Percentiles rank a stretch among this genome's conserved stretches.
Conservation (phyloP, 441 rosid species). For the Geranium incanum region DNA sequence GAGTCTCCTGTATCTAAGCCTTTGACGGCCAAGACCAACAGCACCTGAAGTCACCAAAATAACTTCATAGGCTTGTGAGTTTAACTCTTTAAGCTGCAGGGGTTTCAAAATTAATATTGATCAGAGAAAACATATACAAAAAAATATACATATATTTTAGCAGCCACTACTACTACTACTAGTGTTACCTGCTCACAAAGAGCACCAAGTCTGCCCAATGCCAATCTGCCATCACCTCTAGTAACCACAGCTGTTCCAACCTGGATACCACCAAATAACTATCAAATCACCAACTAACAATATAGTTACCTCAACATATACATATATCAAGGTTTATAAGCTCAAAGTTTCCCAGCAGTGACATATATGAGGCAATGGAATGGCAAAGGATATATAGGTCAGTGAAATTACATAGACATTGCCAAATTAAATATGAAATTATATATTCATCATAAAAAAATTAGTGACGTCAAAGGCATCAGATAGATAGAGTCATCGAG, state of each 20-base stretch:
- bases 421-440: too few species aligned
- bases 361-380: not conserved
- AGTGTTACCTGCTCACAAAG: slow-evolving; percentile 40
- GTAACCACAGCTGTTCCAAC: slow-evolving; percentile 53
- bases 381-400: too few species aligned
- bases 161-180: not conserved
- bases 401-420: too few species aligned
- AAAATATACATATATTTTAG: not conserved
- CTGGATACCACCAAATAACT: slow-evolving; percentile 12
- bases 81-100: slow-evolving; percentile 41
- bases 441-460: too few species aligned
- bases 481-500: too few species aligned
- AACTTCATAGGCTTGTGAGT: slow-evolving; percentile 38
- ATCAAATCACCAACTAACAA: not conserved
- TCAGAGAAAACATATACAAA: not conserved
- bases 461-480: too few species aligned
- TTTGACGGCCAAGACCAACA: slow-evolving; percentile 44
- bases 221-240: slow-evolving; percentile 38
- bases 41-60: slow-evolving; percentile 45
- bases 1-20: slow-evolving; percentile 41
- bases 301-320: not conserved
- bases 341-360: not conserved
- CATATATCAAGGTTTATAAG: too few species aligned
- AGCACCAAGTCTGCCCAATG: slow-evolving; percentile 45
- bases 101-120: not conserved